Evolutionary conservation across 176 grass and related monocot genomes (phyloP).

Genomic region (Panicum miliaceum): DNA sequence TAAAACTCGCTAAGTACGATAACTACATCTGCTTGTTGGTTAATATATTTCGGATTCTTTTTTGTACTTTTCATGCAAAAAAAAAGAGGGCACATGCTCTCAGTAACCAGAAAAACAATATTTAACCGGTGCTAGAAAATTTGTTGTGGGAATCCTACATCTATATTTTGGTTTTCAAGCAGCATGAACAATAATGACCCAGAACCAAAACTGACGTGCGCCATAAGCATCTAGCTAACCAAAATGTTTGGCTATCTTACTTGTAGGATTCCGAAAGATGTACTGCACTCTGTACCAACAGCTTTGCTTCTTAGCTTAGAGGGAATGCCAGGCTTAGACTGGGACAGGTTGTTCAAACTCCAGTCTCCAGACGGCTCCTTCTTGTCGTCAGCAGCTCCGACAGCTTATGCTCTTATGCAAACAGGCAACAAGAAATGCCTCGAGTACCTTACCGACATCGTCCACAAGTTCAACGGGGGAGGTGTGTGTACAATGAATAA

Average conservation of each 20-base stretch:
- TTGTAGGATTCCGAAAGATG: slow-evolving; percentile 52
- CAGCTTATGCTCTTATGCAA: slow-evolving; percentile 55
- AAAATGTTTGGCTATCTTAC: not conserved
- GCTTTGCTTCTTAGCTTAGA: slow-evolving; percentile 54
- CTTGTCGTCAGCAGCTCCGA: slow-evolving; percentile 46
- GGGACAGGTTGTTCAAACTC: slow-evolving; percentile 53
- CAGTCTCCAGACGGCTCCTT: slow-evolving; percentile 57
- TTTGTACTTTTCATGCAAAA: too few relatives aligned
- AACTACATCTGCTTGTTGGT: not conserved
- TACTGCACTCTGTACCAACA: slow-evolving; percentile 46
- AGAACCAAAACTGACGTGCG: too few relatives aligned
- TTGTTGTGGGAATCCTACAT: too few relatives aligned
- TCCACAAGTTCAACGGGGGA: slow-evolving; percentile 44
- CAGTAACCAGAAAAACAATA: too few relatives aligned
- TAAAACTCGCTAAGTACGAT: slow-evolving; percentile 25
- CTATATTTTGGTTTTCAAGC: too few relatives aligned
- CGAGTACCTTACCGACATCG: slow-evolving; percentile 33
- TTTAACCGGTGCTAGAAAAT: too few relatives aligned
- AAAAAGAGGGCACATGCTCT: too few relatives aligned
- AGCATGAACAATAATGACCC: too few relatives aligned
- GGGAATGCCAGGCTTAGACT: slow-evolving; percentile 52
- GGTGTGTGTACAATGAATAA: not conserved
- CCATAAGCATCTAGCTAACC: not conserved
- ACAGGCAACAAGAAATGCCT: slow-evolving; percentile 49
- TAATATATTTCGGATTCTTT: not conserved